Evolutionary conservation across 2,329 filamentous ascomycete genomes (phyloP).

Genomic region (Pseudocercospora pini-densiflorae): DNA sequence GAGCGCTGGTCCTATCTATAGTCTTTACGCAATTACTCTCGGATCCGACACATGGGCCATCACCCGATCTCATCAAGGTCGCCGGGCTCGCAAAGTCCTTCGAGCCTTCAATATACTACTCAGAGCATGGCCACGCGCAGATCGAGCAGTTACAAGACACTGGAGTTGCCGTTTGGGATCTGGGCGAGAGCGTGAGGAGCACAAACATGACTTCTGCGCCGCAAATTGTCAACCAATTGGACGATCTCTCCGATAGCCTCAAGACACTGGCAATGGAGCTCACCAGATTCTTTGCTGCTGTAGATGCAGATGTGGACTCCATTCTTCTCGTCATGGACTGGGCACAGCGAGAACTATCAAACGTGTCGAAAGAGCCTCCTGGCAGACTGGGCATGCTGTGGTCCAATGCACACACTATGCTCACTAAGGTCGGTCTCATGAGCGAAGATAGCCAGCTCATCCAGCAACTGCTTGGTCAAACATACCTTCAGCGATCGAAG

Average conservation of each 20-base stretch:
- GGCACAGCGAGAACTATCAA: conserved; percentile 82
- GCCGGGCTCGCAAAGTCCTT: conserved; percentile 88
- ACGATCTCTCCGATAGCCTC: conserved; percentile 82
- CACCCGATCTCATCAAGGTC: conserved; percentile 87
- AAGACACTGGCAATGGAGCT: conserved; percentile 84
- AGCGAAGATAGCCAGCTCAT: conserved; percentile 27
- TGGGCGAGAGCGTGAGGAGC: conserved; percentile 84
- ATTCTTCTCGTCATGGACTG: conserved; percentile 97
- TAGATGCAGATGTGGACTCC: conserved; percentile 90
- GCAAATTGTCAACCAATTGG: conserved; percentile 82
- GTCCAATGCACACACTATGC: conserved; percentile 80
- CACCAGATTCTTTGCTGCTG: conserved; percentile 89
- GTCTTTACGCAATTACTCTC: conserved; percentile 69
- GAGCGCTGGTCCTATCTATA: conserved; percentile 67
- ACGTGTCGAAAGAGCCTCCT: conserved; percentile 65
- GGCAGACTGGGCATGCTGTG: conserved; percentile 73
- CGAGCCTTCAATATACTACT: conserved; percentile 93
- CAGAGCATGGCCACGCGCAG: conserved; percentile 83
- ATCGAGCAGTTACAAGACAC: conserved; percentile 89
- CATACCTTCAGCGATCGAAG: conserved; percentile 78
- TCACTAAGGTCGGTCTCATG: conserved; percentile 62
- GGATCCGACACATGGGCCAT: conserved; percentile 68
- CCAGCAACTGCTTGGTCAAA: conserved; percentile 72
- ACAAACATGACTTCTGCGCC: conserved; percentile 91
- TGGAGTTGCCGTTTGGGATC: conserved; percentile 90